These are phyloP conservation scores for Calonectria pauciramosa DNA, from an alignment of 2,329 filamentous ascomycete genomes.

Conservation along the genomic window DNA sequence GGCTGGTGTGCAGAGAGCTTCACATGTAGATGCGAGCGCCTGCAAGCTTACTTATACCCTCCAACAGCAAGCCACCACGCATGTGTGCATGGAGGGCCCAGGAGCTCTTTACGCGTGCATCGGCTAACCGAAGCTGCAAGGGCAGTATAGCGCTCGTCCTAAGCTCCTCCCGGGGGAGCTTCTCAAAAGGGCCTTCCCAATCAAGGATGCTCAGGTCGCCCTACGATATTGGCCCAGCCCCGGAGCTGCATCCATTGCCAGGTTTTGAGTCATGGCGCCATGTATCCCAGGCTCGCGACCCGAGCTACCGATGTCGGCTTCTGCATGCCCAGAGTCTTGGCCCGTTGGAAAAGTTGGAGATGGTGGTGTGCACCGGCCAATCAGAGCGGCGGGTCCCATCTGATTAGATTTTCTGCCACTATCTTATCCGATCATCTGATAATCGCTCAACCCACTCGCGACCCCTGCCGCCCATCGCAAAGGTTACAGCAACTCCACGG, in stretches of 20 bases:
- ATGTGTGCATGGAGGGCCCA: neutral
- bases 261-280: conserved; percentile 14
- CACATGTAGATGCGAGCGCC: conserved; percentile 10
- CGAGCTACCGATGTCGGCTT: conserved; percentile 31
- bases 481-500: conserved; percentile 22
- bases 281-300: neutral
- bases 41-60: conserved; percentile 41
- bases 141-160: conserved; percentile 2
- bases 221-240: neutral
- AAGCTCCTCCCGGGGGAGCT: conserved; percentile 2
- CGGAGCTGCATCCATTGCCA: neutral
- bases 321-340: conserved; percentile 11
- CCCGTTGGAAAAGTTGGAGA: conserved; percentile 16
- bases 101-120: neutral
- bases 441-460: conserved; percentile 31
- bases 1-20: conserved; percentile 20
- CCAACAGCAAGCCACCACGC: neutral
- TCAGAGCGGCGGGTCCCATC: conserved; percentile 36
- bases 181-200: conserved; percentile 10
- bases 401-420: conserved; percentile 42
- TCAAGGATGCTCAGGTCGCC: neutral
- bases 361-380: conserved; percentile 32
- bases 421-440: conserved; percentile 44
- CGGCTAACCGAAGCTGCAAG: neutral
- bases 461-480: conserved; percentile 9